Evolutionary conservation across 1,139 yeast genomes (phyloP), one percentile per base, ranked within the genome.

Genomic region (Hyphopichia buzzinii): DNA sequence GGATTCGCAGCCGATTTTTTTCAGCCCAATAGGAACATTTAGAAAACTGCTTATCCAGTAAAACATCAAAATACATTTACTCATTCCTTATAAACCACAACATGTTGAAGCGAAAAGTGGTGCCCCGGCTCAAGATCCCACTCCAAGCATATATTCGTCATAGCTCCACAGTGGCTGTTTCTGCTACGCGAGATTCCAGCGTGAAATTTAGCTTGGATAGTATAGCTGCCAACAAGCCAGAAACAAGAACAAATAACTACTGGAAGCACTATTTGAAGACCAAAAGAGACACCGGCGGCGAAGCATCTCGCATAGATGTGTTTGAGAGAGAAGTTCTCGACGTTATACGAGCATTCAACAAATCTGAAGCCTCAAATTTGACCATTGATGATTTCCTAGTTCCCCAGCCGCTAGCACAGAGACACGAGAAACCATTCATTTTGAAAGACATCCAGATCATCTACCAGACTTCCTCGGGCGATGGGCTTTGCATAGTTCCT

Each of bases 401-500:
- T 30, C 49, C 61, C 6, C 4, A 16, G 4, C 8, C 3, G 15
- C 22, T 31, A 3, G 4, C 16, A 2, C 17, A 31, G 5, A 3
- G 4, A 5, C 14, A 24, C 11, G 16, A 7, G 4, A 16, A 13
- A 19, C 10, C 25, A 8, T 8, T 15, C 12, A 17, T 12, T 3
- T 33, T 63, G 1, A 43, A 44, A 1, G 45, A 47, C 10, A 54
- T 67, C 1, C 55, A 52, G 11, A 53, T 71, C 1, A 34, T 52
- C 2, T 57, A 59, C 30, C 57, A 57, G 17, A 55, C 72, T 0
- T 45, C 60, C 0, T 67, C 62, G 36, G 77, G 74, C 0, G 62
- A 58, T 17, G 76, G 77, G 0, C 32, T 70, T 3, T 75, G 62
- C 0, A 34, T 71, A 7, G 45, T 67, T 2, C 56, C 63, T 4